phyloP scores from a whole-genome alignment of 1,139 yeast genomes.

The Scheffersomyces titani region DNA sequence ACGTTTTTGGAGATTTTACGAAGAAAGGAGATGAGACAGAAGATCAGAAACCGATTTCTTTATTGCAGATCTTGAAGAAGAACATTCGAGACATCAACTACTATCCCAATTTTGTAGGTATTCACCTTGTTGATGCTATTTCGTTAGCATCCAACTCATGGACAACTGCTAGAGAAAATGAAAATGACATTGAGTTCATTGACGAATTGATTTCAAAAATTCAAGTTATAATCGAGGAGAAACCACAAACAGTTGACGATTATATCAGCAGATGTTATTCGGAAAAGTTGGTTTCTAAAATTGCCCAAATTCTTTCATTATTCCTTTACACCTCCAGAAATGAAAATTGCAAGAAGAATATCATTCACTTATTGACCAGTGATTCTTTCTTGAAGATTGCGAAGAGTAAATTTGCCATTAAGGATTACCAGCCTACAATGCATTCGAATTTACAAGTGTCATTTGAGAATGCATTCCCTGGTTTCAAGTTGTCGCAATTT shows the following conservation, averaged over 20 bases:
- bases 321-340: slow-evolving; percentile 63
- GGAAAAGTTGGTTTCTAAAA: slow-evolving; percentile 60
- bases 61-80: slow-evolving; percentile 61
- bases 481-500: slow-evolving; percentile 53
- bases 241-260: slow-evolving; percentile 22
- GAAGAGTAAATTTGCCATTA: slow-evolving; percentile 30
- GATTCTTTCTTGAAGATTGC: slow-evolving; percentile 32
- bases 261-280: slow-evolving; percentile 53
- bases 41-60: slow-evolving; percentile 30
- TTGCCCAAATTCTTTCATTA: slow-evolving; percentile 74
- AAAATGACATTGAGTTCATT: slow-evolving; percentile 52
- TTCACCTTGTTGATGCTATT: slow-evolving; percentile 65
- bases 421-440: slow-evolving; percentile 34
- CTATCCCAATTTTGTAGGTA: slow-evolving; percentile 58
- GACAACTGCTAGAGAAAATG: slow-evolving; percentile 57
- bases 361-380: slow-evolving; percentile 46
- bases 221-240: slow-evolving; percentile 22
- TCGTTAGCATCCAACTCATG: slow-evolving; percentile 69
- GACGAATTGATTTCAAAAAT: slow-evolving; percentile 48
- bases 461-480: slow-evolving; percentile 54
- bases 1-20: slow-evolving; percentile 44
- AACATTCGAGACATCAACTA: slow-evolving; percentile 53
- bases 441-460: slow-evolving; percentile 44
- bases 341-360: slow-evolving; percentile 36
- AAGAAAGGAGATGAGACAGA: slow-evolving; percentile 17